Conservation (phyloP, 768 basidiomycete genomes). For the Trametes sanguinea region DNA sequence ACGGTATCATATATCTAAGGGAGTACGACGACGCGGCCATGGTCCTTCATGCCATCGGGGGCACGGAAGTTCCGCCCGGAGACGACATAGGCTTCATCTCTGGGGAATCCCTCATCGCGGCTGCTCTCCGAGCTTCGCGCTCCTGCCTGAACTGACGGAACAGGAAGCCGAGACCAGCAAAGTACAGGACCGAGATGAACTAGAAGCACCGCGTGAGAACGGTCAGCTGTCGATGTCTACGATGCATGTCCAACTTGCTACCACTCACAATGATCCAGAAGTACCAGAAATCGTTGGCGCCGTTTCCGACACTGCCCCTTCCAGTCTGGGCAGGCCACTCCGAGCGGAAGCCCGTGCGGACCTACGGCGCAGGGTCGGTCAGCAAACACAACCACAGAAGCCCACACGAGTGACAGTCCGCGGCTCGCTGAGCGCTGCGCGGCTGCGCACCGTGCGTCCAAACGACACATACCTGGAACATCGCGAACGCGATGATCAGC, state of each 20-base stretch:
- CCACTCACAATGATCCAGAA: conserved; percentile 49
- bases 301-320: conserved; percentile 26
- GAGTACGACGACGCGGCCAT: no score
- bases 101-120: conserved; percentile 5
- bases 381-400: background rate
- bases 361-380: conserved; percentile 10
- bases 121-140: conserved; percentile 8
- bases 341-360: conserved; percentile 43
- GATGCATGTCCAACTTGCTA: conserved; percentile 12
- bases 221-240: conserved; percentile 25
- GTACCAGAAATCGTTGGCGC: conserved; percentile 32
- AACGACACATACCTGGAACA: conserved; percentile 38
- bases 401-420: background rate
- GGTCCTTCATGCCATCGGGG: background rate
- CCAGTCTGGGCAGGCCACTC: conserved; percentile 37
- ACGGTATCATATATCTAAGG: no score
- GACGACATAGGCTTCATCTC: conserved; percentile 13
- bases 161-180: conserved; percentile 30
- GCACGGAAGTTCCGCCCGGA: background rate
- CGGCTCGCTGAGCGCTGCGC: conserved; percentile 37
- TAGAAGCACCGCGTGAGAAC: conserved; percentile 28
- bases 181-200: conserved; percentile 33
- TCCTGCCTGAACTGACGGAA: conserved; percentile 34
- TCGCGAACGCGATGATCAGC: conserved; percentile 53
- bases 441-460: background rate